A percentile compares a stretch with the other conserved stretches of the same genome.
phyloP scores from a whole-genome alignment of 2,329 filamentous ascomycete species.

The Sarocladium strictum region DNA sequence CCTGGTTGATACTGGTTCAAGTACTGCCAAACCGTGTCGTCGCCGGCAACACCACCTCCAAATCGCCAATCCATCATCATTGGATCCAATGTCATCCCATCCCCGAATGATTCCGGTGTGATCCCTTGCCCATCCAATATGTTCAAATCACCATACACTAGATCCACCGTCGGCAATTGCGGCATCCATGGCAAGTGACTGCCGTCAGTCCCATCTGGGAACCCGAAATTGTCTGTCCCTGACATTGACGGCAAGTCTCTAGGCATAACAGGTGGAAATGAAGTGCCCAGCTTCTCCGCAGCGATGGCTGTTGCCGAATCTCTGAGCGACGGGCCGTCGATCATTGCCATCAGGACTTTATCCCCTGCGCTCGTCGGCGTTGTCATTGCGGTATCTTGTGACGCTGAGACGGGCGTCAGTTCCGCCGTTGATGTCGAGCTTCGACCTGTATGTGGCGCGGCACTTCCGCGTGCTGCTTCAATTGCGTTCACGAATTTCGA shows the following conservation, averaged over 20 bases:
- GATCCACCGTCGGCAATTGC: background rate
- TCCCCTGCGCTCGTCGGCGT: background rate
- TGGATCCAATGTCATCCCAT: conserved; percentile 2
- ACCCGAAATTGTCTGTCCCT: background rate
- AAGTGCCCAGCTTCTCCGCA: background rate
- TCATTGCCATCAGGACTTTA: conserved; percentile 3
- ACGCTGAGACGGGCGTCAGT: background rate
- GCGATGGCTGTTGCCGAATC: background rate
- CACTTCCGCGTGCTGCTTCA: conserved; percentile 14
- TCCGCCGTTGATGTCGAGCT: conserved; percentile 15
- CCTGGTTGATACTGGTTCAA: conserved; percentile 42
- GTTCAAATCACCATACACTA: conserved; percentile 3
- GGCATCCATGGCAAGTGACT: background rate
- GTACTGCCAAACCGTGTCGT: conserved; percentile 51
- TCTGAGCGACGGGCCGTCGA: background rate
- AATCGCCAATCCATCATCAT: conserved; percentile 36
- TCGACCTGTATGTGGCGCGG: background rate
- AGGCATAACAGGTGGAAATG: background rate
- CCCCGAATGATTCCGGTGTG: conserved; percentile 1
- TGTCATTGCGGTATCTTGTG: background rate
- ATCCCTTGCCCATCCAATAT: conserved; percentile 12
- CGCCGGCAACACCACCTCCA: conserved; percentile 44
- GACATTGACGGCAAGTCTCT: background rate
- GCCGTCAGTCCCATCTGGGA: background rate
- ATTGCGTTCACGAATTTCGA: conserved; percentile 47